These are phyloP conservation scores for Prillingera fragicola DNA, from an alignment of 1,284 basidiomycete species.

Conservation along the genomic window DNA sequence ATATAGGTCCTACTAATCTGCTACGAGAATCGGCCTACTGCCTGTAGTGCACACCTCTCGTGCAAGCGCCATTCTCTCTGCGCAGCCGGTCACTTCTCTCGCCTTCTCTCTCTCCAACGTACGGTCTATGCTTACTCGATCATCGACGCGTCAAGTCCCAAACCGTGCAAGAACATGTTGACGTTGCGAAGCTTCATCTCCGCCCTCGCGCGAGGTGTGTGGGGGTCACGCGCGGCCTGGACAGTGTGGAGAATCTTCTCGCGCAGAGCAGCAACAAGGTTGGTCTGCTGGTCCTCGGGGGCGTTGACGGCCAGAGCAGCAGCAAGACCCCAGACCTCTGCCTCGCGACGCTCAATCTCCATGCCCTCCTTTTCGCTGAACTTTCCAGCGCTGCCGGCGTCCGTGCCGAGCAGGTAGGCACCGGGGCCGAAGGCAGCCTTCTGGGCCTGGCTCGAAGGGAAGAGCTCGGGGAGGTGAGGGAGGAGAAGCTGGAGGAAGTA, in stretches of 20 bases:
- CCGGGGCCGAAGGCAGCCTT: conserved; percentile 54
- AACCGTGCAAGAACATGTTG: conserved; percentile 48
- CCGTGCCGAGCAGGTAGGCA: conserved; percentile 44
- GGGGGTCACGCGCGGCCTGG: conserved; percentile 38
- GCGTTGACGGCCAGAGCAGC: conserved; percentile 82
- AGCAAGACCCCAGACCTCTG: conserved; percentile 47
- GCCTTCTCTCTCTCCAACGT: not conserved
- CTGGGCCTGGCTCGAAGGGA: conserved; percentile 78
- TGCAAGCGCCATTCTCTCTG: no score
- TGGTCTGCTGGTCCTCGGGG: conserved; percentile 70
- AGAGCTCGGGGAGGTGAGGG: conserved; percentile 70
- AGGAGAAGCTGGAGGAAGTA: conserved; percentile 74
- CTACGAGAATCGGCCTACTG: no score
- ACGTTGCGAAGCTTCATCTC: conserved; percentile 47
- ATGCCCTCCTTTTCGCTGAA: conserved; percentile 68
- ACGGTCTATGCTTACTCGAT: conserved; percentile 31
- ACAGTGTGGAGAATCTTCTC: conserved; percentile 61
- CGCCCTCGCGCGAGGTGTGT: conserved; percentile 28
- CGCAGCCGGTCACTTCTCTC: no score
- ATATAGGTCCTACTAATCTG: no score
- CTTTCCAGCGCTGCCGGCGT: conserved; percentile 34
- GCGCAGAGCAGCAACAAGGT: conserved; percentile 76
- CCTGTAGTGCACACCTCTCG: no score
- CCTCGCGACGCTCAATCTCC: conserved; percentile 47
- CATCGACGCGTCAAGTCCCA: conserved; percentile 44